Evolutionary conservation across 2,329 filamentous ascomycete genomes (phyloP), one percentile per base, ranked within the genome.

Genomic region (Fusarium piperis): DNA sequence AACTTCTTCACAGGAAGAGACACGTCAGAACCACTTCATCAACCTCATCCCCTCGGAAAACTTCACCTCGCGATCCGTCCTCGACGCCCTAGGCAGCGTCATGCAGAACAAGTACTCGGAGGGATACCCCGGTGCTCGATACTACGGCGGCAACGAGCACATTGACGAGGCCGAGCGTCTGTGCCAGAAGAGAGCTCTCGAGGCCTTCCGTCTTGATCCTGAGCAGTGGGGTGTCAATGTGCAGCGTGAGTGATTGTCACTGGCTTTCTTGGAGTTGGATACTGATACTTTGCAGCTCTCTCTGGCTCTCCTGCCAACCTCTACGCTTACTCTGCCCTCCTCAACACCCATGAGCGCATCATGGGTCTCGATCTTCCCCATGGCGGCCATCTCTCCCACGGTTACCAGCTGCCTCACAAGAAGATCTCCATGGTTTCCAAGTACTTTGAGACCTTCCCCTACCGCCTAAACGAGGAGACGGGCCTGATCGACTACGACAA

Each of bases 81-180:
- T 97, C 62, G 94, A 97, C 85, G 93, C 94, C 32, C 85, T 97
- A 67, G 94, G 94, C 73, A 96, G 93, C 85, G 92, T 94, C 59
- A 97, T 97, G 94, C 94, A 96, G 82, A 97, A 97, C 84, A 98
- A 98, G 83, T 98, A 98, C 85, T 98, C 95, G 1, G 95, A 98
- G 82, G 95, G 95, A 55, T 98, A 98, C 78, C 95, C 95, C 26
- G 95, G 95, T 67, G 95, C 94, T 66, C 88, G 95, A 79, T 98
- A 98, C 85, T 98, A 98, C 80, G 95, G 94, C 57, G 95, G 95
- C 72, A 98, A 98, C 81, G 93, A 97, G 83, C 93, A 94, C 81
- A 98, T 98, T 77, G 95, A 98, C 78, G 89, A 93, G 78, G 90
- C 94, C 7, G 95, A 98, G 84, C 86, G 92, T 59, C 85, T 97